Evolutionary conservation across 1,284 basidiomycete genomes (phyloP), one percentile per base, ranked within the genome.

Genomic region (Malassezia caprae): DNA sequence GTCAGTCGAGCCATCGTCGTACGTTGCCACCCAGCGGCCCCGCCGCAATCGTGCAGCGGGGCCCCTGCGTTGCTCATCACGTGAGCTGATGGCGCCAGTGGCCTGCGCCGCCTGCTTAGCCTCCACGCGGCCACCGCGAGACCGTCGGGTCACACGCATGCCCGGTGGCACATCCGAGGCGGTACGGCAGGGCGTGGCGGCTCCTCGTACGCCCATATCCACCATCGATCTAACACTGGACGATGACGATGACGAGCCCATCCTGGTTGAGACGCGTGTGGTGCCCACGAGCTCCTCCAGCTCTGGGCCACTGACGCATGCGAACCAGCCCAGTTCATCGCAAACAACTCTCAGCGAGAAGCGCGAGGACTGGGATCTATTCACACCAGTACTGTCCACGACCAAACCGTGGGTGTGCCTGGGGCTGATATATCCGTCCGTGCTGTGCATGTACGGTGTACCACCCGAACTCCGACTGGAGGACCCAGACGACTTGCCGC

Each of bases 361-460:
- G 4, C 5, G 15, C 17, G 21, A 11, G 13, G n/a, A 8, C 5
- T 43, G 42, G 42, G 13, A n/a, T n/a, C 15, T 24, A 27, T 43
- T 43, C 42, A 30, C 24, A 4, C 42, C 42, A 3, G 28, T n/a
- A 1, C 4, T 30, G 4, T 8, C 27, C 15, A 17, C 21, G 8
- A 10, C 31, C n/a, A 46, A 23, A 26, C 21, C 8, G 51, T 67
- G 50, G 49, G 66, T 73, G 21, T 74, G 72, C 47, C 56, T 70
- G 0, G 72, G 72, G 12, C 39, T 69, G 35, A 56, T 74, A 28
- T 46, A 57, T 19, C 63, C 65, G 13, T 58, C 61, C 11, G 65
- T 74, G 21, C 53, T 70, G 21, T 65, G 65, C 53, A 63, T 66
- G 54, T 62, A 67, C 23, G 69, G 67, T 19, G 35, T 69, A 1